Conservation (phyloP, 768 basidiomycete genomes). For the Pulveroboletus sp. region DNA sequence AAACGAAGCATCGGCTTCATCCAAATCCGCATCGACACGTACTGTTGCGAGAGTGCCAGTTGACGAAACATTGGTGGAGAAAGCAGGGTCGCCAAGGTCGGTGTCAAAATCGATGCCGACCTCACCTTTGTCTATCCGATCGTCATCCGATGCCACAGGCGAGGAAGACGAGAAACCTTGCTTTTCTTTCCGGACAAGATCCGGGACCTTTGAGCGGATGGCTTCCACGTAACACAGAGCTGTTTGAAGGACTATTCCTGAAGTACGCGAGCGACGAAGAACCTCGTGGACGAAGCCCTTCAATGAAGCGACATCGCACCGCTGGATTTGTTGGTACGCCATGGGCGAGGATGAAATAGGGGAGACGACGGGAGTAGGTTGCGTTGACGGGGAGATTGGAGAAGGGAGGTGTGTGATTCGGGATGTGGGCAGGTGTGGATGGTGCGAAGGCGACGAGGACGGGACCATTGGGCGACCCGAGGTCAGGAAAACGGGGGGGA, state of each 20-base stretch:
- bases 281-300: conserved; percentile 87
- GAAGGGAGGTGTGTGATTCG: conserved; percentile 50
- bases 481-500: conserved; percentile 56
- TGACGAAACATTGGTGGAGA: conserved; percentile 5
- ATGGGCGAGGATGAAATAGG: conserved; percentile 25
- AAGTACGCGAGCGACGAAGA: conserved; percentile 80
- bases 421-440: conserved; percentile 3
- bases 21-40: conserved; percentile 34
- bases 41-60: conserved; percentile 43
- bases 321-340: conserved; percentile 10
- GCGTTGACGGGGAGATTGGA: conserved; percentile 50
- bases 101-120: conserved; percentile 42
- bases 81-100: conserved; percentile 24
- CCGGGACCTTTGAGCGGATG: conserved; percentile 67
- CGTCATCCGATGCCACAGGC: conserved; percentile 41
- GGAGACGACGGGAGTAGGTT: conserved; percentile 30
- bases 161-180: conserved; percentile 39
- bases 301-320: conserved; percentile 51
- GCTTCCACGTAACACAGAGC: conserved; percentile 88
- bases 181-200: conserved; percentile 53
- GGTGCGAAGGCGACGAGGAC: conserved; percentile 12
- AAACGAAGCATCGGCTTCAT: conserved; percentile 15
- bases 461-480: conserved; percentile 29
- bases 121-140: conserved; percentile 42
- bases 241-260: conserved; percentile 80